Evolutionary conservation across 2,329 filamentous ascomycete genomes (phyloP), one percentile per base, ranked within the genome.

Genomic region (Arachnomyces sp.): DNA sequence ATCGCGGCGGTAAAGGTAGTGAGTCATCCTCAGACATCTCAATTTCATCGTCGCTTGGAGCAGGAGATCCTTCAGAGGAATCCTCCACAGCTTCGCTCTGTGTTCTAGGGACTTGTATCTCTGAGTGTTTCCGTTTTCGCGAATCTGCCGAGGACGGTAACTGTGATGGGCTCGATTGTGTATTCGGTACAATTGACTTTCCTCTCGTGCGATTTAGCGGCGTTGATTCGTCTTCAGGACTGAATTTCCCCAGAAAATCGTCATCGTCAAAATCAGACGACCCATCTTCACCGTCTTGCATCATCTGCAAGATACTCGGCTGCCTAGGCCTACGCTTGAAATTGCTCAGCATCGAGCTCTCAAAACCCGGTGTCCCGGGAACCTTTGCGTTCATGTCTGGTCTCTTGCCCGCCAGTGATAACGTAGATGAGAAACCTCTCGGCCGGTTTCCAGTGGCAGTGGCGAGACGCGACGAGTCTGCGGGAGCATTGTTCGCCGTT

Each of bases 161-260:
- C 4, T 52, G 49, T 6, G 54, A 51, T 18, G 55, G 54, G 6
- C 49, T 46, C 6, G 52, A 45, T 8, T 43, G 42, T 14, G 43
- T 49, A 29, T 45, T 46, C 9, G 48, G 32, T 4, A 56, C 39
- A n/a, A 60, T 48, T 20, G 56, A 55, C 40, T 60, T 60, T 7
- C 56, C 52, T 38, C 54, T 58, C 11, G 59, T 40, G 20, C 60
- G 43, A 43, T 64, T 60, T 31, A 68, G 46, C 2, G 66, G 66
- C 6, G 66, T 68, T 13, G 66, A 68, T 43, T 68, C 64, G 49
- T 68, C 65, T 40, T 67, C 56, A 1, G 65, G 65, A 32, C 59
- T 61, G 36, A 68, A 55, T 7, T 59, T 61, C 20, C 63, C 64
- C 13, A 68, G 55, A 43, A 67, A 65, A 42, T 66, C 63, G 33